phyloP scores from a whole-genome alignment of 202 grass and related monocot species.

The Tripidium arundinaceum region DNA sequence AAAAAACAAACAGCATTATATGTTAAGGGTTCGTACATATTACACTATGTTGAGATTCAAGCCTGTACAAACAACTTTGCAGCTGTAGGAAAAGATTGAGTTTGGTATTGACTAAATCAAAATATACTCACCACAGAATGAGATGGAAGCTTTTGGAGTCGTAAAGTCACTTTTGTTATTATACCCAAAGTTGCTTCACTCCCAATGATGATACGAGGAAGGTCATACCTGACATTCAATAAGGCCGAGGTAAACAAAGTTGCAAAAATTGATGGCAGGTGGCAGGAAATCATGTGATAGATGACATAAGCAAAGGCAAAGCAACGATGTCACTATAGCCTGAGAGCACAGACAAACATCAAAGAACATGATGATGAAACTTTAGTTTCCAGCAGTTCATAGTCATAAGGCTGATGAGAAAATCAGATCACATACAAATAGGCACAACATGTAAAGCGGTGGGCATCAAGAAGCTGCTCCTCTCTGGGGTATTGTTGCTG shows the following conservation, averaged over 20 bases:
- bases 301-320: no score
- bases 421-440: no score
- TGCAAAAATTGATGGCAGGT: slow-evolving; percentile 1
- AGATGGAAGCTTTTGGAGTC: slow-evolving; percentile 89
- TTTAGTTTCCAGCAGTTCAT: no score
- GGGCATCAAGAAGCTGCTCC: no score
- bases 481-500: no score
- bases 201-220: slow-evolving; percentile 88
- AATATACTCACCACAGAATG: slow-evolving; percentile 75
- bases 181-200: slow-evolving; percentile 96
- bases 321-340: no score
- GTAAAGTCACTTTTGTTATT: slow-evolving; percentile 94
- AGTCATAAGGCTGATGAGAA: no score
- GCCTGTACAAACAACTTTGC: neutral
- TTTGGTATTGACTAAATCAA: neutral
- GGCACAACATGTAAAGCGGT: no score
- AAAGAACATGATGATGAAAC: no score
- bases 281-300: no score
- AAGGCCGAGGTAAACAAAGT: slow-evolving; percentile 8
- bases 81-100: neutral
- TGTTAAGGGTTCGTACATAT: neutral
- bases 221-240: slow-evolving; percentile 69
- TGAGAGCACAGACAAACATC: no score
- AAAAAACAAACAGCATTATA: slow-evolving; percentile 12
- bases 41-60: neutral